phyloP scores from a whole-genome alignment of 202 grass and related monocot species.

The Setaria viridis region DNA sequence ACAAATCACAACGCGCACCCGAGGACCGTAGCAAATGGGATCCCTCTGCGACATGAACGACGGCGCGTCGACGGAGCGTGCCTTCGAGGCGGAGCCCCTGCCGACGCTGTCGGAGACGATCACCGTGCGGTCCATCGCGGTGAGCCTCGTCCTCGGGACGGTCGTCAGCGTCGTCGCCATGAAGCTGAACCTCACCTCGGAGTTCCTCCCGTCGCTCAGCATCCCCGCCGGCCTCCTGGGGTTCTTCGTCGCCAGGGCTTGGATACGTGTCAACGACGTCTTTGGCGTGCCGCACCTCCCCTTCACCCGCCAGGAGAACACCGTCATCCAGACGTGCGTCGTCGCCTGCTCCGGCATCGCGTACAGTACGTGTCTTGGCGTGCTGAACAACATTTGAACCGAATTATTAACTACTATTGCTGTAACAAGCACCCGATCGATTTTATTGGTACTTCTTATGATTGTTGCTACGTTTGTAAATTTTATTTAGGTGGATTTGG shows the following conservation, averaged over 20 bases:
- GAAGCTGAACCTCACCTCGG: constrained; percentile 39
- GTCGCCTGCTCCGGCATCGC: constrained; percentile 57
- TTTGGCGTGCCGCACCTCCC: constrained; percentile 34
- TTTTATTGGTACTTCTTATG: no score
- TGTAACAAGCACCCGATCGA: not conserved
- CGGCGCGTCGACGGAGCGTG: not conserved
- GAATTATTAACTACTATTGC: not conserved
- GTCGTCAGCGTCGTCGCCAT: constrained; percentile 15
- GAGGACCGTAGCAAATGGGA: not conserved
- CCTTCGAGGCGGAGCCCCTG: not conserved
- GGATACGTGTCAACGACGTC: not conserved
- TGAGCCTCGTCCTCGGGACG: not conserved
- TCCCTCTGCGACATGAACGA: no score
- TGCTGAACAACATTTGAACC: not conserved
- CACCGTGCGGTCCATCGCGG: not conserved
- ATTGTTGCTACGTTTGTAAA: not conserved
- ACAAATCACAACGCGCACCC: not conserved
- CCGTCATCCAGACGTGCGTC: constrained; percentile 88
- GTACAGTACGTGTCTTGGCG: no score
- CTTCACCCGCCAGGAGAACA: constrained; percentile 88
- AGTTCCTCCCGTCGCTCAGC: constrained; percentile 30
- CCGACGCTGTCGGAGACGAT: not conserved
- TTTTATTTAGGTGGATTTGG: not conserved
- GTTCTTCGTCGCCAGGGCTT: constrained; percentile 7
- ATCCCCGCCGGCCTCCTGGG: constrained; percentile 30